Evolutionary conservation across 2,329 filamentous ascomycete species (phyloP).

Genomic region (Apiospora koreana): DNA sequence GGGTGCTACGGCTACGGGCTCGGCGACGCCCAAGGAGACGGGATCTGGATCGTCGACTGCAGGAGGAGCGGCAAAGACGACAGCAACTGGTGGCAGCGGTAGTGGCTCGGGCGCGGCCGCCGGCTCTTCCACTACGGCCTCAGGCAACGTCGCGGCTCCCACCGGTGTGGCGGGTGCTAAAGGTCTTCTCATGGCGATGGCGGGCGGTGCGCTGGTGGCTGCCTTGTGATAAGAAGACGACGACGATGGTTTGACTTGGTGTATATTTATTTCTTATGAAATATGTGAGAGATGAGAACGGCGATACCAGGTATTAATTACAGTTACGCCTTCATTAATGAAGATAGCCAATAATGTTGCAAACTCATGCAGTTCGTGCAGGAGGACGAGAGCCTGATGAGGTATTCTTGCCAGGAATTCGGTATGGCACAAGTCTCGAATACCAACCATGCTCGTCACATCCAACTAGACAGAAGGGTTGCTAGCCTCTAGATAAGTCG

Average conservation of each 20-base stretch:
- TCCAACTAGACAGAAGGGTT: background rate
- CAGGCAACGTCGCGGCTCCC: slow-evolving; percentile 27
- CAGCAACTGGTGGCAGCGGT: background rate
- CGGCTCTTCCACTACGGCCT: slow-evolving; percentile 14
- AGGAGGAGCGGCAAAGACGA: background rate
- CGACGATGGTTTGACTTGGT: background rate
- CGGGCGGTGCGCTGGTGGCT: slow-evolving; percentile 30
- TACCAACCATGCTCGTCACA: background rate
- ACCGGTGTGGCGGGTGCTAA: slow-evolving; percentile 26
- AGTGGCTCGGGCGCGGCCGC: background rate
- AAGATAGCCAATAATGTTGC: background rate
- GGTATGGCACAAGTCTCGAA: background rate
- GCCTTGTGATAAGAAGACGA: slow-evolving; percentile 24
- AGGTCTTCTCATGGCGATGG: slow-evolving; percentile 25
- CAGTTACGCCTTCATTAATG: background rate
- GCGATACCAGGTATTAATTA: background rate
- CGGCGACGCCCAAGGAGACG: background rate
- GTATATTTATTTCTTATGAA: background rate
- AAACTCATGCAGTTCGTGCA: background rate
- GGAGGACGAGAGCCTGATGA: background rate
- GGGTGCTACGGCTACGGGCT: slow-evolving; percentile 30
- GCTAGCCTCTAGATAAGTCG: background rate
- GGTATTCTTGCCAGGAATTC: background rate
- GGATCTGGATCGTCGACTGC: background rate
- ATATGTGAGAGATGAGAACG: background rate